Evolutionary conservation across 495 filamentous ascomycete genomes (phyloP), one percentile per base, ranked within the genome.

Genomic region (Tuber brumale): DNA sequence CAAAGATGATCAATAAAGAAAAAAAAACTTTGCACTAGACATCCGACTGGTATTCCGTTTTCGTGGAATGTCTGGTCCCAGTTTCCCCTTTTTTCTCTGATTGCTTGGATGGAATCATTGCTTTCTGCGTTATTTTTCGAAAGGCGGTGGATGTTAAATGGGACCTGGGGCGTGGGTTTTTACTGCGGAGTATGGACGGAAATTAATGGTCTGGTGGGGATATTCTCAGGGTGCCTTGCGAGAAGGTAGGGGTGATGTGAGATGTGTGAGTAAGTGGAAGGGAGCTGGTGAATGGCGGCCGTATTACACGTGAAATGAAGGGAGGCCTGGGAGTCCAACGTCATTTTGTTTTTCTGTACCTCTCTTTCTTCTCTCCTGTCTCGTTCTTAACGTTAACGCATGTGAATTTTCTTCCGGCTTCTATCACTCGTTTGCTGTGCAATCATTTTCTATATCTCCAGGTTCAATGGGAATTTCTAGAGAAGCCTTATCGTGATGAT

Each of bases 241-340:
- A 73, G 61, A 74, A 74, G 74, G 51, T n/a, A 18, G 51, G 78
- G 46, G 42, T 43, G 61, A 46, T 39, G 72, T 76, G 79, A 72
- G 51, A 70, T 80, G 78, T 80, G 79, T 73, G 79, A 80, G 78
- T 80, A 80, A 69, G 78, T 74, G 77, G 72, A 37, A 73, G 72
- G 76, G 70, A 72, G 57, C 70, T 69, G 69, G 48, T 46, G 76
- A 71, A 43, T 76, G 44, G 57, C 27, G 74, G 79, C 79, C 72
- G 76, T 61, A 71, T 77, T 80, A 80, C 78, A 80, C 79, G 78
- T 79, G 78, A 80, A 80, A 80, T 77, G 78, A 80, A 80, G 79
- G 77, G 79, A 76, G 71, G 78, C 78, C 74, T 79, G 78, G 79
- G 81, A 82, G 80, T 82, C 80, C 75, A 77, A 80, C 79, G 74